These are phyloP conservation scores for Thymus mandschuricus DNA, from an alignment of 257 asterid species.

Conservation along the genomic window DNA sequence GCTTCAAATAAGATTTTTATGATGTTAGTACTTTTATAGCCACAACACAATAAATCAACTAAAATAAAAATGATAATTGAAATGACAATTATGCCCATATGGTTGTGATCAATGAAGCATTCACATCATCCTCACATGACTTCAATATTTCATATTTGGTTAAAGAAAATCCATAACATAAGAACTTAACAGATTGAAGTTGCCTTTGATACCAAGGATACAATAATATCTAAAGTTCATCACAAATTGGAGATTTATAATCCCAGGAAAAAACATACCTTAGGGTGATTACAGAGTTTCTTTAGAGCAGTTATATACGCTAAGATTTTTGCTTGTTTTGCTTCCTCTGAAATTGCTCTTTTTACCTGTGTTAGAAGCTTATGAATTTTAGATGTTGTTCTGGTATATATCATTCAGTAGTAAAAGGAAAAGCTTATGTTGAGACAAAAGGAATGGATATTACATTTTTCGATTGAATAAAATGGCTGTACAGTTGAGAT, in stretches of 20 bases:
- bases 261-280: conserved; percentile 53
- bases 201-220: conserved; percentile 26
- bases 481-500: conserved; percentile 78
- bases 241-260: conserved; percentile 13
- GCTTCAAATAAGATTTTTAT: conserved; percentile 49
- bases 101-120: conserved; percentile 12
- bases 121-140: conserved; percentile 10
- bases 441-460: conserved; percentile 28
- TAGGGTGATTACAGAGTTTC: conserved; percentile 99
- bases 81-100: not conserved
- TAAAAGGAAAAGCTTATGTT: conserved; percentile 24
- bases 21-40: conserved; percentile 36
- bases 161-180: not conserved
- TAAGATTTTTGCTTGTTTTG: conserved; percentile 76
- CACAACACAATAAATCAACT: conserved; percentile 7
- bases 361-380: conserved; percentile 65
- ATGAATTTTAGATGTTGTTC: conserved; percentile 25
- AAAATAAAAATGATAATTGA: conserved; percentile 20
- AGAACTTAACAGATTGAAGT: conserved; percentile 13
- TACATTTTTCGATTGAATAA: conserved; percentile 97
- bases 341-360: conserved; percentile 86
- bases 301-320: conserved; percentile 94
- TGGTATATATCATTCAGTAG: conserved; percentile 22
- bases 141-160: conserved; percentile 9
- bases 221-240: conserved; percentile 24